Base-by-base conservation (phyloP, 208 protist species). In the Trypanosomatidae sp. region DNA sequence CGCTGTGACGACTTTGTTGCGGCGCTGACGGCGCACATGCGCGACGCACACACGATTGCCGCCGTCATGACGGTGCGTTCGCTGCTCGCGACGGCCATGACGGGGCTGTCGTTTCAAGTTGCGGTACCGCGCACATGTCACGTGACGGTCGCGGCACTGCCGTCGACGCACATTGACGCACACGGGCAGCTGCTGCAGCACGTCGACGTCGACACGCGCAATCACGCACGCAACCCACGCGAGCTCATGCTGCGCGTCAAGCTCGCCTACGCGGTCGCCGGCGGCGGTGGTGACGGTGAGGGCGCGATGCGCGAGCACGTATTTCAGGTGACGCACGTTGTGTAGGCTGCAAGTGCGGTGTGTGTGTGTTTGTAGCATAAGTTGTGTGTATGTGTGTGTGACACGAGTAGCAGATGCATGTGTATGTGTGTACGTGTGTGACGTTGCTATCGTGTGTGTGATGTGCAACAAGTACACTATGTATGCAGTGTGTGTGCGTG, bases 191-290 rank as follows among this genome's bases (percentile, higher is more conserved):
- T 81, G 19, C 50, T 56, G 6, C 77, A 88, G 37, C 51, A 64
- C 5, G 23, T 83, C 20, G 53, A 50, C 11, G 66, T 93, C 24
- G 61, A 83, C 47, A 81, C 61, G 22, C 38, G 54, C 4, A 54
- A 64, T n/a, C 63, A 65, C 39, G 45, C 44, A 22, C 61, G 67
- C 16, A 73, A 76, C 24, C 65, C 65, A 11, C 51, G 47, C 39
- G 53, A 67, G 21, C 42, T 88, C 19, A 75, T 73, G 48, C 44
- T 90, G n/a, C 69, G 69, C 2, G 51, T 93, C 5, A 79, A 77
- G 48, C 13, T 93, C 7, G 46, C 68, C 23, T 93, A 93, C 60
- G 58, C 48, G 0, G 58, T 84, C 1, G 24, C n/a, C n/a, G n/a
- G n/a, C n/a, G n/a, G n/a, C n/a, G n/a, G n/a, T n/a, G n/a, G n/a